Base-by-base conservation (phyloP, 257 asterid genomes). In the Primulina huaijiensis region DNA sequence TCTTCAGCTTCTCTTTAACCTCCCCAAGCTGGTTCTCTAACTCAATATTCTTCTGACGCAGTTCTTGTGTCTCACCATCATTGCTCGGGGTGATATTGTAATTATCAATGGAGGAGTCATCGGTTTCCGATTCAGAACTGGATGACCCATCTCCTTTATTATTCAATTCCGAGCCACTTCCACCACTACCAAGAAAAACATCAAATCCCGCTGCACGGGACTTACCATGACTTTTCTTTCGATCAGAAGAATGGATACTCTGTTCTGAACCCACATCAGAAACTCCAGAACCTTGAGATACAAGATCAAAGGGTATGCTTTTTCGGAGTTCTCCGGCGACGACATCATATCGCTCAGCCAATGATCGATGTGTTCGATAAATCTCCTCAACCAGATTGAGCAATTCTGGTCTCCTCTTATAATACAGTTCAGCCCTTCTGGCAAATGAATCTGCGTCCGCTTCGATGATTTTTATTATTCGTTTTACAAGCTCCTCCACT, bases 131-230 rank as follows among this genome's bases (percentile, higher is more conserved):
- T 34, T 91, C 97, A 34, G 96, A 89, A 9, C 88, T 82, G 2
- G 96, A 89, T 0, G 95, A 74, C 21, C 88, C 95, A 12, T 91
- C 95, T 35, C 92, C 97, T 77, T 86, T 81, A 52, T 74, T 76
- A 53, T 78, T 80, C 14, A 82, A 72, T 61, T 93, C 97, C 2
- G 85, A 79, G 77, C 84, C 80, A 67, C 85, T 89, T 29, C 81
- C 85, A 2, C 78, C 78, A 23, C 81, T 59, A 25, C 92, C 87
- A 0, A 89, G 96, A 57, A 91, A 94, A 76, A 80, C 68, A 10
- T 89, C 95, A 40, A 94, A 94, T 2, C 97, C 99, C 5, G 99
- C 93, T 8, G 97, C 89, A 27, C 97, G 97, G 0, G 96, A 83
- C 67, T 74, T 89, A 5, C 80, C 79, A n/a, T 82, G 90, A 68